Base-by-base conservation (phyloP, 345 rosid species). In the Eucalyptus pumila region DNA sequence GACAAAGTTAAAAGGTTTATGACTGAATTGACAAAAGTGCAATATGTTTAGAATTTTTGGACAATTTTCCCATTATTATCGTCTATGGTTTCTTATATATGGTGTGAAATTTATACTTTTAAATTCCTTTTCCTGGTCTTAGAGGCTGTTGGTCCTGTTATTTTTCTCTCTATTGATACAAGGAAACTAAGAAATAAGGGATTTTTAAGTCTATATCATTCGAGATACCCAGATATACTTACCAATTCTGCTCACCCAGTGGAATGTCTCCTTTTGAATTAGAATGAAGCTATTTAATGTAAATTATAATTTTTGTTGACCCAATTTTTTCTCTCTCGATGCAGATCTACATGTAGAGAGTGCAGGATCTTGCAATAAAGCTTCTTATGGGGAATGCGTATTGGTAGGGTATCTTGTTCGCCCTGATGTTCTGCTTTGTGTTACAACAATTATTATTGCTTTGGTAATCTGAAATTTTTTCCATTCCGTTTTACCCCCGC, bases 221-320 rank as follows among this genome's bases (percentile, higher is more conserved):
- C 99, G 88, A 95, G 99, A 58, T 97, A 95, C 91, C 98, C 99
- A 8, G 99, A 98, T 91, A 94, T 96, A 86, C 99, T 97, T 76
- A 97, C 99, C 56, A 97, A 98, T 91, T 95, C 98, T 92, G 99
- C 98, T 92, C 98, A 98, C 90, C 98, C 99, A 50, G 93, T 96
- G 99, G 99, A 97, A 94, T 6, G 76, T 89, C 81, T 72, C 45
- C 40, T 21, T 85, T 85, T 54, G 72, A 49, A 16, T 48, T 88
- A 40, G 52, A 40, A 50, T 52, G 14, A 17, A 88, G 52, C 62
- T 58, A 32, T 56, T 80, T 65, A 85, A 88, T 89, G 52, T 47
- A 88, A 26, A 80, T 69, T 32, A 11, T 69, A 8, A 19, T 17
- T 69, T 0, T 3, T 4, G 81, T 37, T 37, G 81, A 72, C 8